Percentiles rank a stretch among this genome's conserved stretches.
Evolutionary conservation across 179 eudicot genomes (phyloP).

Genomic region (Silene vulgaris): DNA sequence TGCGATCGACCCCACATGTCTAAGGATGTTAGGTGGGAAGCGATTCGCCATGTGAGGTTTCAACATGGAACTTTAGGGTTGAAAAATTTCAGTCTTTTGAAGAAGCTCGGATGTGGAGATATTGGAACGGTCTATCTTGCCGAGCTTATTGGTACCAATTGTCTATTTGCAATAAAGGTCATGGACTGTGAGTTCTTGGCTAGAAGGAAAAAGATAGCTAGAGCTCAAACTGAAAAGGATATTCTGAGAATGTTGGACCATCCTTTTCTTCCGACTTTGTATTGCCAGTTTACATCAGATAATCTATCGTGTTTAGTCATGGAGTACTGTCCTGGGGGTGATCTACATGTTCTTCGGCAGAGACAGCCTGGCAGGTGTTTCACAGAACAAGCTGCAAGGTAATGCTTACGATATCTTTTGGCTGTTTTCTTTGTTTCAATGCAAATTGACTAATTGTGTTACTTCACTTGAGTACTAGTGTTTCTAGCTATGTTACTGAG

Average conservation of each 20-base stretch:
- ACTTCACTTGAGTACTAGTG: not conserved
- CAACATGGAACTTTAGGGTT: slow-evolving; percentile 41
- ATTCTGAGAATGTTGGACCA: slow-evolving; percentile 51
- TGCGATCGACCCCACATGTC: slow-evolving; percentile 58
- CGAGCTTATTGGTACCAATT: slow-evolving; percentile 42
- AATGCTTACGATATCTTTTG: slow-evolving; percentile 8
- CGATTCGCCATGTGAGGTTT: slow-evolving; percentile 37
- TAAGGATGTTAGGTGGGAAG: slow-evolving; percentile 50
- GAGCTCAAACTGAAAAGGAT: slow-evolving; percentile 50
- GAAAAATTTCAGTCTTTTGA: slow-evolving; percentile 43
- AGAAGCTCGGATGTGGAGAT: slow-evolving; percentile 56
- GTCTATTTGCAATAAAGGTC: slow-evolving; percentile 47
- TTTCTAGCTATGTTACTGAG: not conserved
- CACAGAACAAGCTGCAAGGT: slow-evolving; percentile 55
- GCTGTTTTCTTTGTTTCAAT: not conserved
- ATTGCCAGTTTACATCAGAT: slow-evolving; percentile 45
- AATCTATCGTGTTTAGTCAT: slow-evolving; percentile 50
- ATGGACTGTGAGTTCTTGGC: slow-evolving; percentile 51
- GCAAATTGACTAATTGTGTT: not conserved
- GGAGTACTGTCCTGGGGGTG: slow-evolving; percentile 57
- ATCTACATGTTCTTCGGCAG: slow-evolving; percentile 49
- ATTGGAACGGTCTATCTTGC: slow-evolving; percentile 55
- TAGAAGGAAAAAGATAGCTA: slow-evolving; percentile 44
- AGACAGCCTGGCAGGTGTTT: slow-evolving; percentile 50
- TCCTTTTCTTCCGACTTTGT: slow-evolving; percentile 51